phyloP scores from a whole-genome alignment of 306 rosid species.

The Vigna reflexopilosa region DNA sequence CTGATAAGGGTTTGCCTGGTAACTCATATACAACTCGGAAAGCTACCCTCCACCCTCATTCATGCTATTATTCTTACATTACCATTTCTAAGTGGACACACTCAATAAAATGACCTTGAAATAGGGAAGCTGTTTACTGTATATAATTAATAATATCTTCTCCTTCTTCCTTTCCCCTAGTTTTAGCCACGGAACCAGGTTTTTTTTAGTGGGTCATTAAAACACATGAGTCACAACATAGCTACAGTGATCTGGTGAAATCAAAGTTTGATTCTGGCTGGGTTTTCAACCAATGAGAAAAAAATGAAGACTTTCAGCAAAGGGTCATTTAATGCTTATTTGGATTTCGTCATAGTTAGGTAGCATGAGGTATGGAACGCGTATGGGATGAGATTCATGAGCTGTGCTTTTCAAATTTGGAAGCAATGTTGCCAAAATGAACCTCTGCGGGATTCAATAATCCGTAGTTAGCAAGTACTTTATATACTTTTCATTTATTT shows the following conservation, averaged over 20 bases:
- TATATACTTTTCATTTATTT: constrained; percentile 27
- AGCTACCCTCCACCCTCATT: constrained; percentile 33
- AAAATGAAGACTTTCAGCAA: constrained; percentile 5
- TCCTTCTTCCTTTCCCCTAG: constrained; percentile 10
- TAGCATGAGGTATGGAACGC: constrained; percentile 42
- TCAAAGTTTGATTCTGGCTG: constrained; percentile 25
- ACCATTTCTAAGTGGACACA: constrained; percentile 40
- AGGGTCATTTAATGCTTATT: constrained; percentile 35
- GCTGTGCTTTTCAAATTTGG: constrained; percentile 41
- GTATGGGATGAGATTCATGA: constrained; percentile 41
- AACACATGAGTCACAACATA: constrained; percentile 12
- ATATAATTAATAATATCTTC: background rate
- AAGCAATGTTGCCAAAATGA: constrained; percentile 36
- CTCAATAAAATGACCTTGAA: constrained; percentile 32
- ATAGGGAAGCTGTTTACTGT: constrained; percentile 37
- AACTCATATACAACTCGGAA: constrained; percentile 29
- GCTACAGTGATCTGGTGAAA: constrained; percentile 22
- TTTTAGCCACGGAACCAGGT: constrained; percentile 39
- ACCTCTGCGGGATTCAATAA: constrained; percentile 37
- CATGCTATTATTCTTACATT: constrained; percentile 40
- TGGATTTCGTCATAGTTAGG: constrained; percentile 41
- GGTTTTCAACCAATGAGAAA: constrained; percentile 13
- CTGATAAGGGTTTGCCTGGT: constrained; percentile 40
- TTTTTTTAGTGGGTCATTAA: constrained; percentile 26
- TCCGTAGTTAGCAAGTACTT: background rate